phyloP scores from a whole-genome alignment of 345 rosid genomes.

The Euphorbia peplus region DNA sequence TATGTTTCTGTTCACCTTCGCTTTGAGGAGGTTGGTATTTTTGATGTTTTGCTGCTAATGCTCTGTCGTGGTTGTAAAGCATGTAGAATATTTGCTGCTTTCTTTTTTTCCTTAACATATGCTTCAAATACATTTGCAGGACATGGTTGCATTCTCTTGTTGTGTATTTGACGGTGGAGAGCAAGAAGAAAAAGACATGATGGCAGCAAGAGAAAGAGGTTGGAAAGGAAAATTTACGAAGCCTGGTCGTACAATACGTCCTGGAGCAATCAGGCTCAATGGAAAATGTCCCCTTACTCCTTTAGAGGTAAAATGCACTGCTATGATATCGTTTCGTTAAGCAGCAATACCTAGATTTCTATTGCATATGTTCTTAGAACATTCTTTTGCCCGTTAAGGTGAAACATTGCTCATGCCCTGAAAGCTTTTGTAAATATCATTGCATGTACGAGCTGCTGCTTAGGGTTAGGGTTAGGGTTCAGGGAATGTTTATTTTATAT shows the following conservation, averaged over 20 bases:
- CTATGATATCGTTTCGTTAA: background rate
- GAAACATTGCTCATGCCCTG: background rate
- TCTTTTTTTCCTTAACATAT: slow-evolving; percentile 10
- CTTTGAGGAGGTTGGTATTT: slow-evolving; percentile 87
- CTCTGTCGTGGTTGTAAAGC: background rate
- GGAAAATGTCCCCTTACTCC: slow-evolving; percentile 99
- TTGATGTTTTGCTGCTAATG: background rate
- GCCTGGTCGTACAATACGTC: slow-evolving; percentile 94
- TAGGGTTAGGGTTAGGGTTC: background rate
- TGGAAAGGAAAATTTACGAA: slow-evolving; percentile 98
- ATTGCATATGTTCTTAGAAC: slow-evolving; percentile 2
- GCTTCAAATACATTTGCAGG: slow-evolving; percentile 44
- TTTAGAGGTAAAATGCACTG: slow-evolving; percentile 59
- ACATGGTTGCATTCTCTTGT: slow-evolving; percentile 99
- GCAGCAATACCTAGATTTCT: background rate
- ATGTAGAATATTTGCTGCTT: background rate
- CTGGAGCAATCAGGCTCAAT: slow-evolving; percentile 92
- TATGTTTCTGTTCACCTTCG: slow-evolving; percentile 97
- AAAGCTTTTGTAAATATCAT: background rate
- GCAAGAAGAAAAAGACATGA: slow-evolving; percentile 83
- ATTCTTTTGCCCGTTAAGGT: background rate
- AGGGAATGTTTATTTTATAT: background rate
- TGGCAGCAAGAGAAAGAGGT: slow-evolving; percentile 91
- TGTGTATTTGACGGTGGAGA: slow-evolving; percentile 96
- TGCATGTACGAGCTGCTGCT: too few relatives aligned